Base-by-base conservation (phyloP, 2,329 filamentous ascomycete species). In the Monilinia aucupariae region DNA sequence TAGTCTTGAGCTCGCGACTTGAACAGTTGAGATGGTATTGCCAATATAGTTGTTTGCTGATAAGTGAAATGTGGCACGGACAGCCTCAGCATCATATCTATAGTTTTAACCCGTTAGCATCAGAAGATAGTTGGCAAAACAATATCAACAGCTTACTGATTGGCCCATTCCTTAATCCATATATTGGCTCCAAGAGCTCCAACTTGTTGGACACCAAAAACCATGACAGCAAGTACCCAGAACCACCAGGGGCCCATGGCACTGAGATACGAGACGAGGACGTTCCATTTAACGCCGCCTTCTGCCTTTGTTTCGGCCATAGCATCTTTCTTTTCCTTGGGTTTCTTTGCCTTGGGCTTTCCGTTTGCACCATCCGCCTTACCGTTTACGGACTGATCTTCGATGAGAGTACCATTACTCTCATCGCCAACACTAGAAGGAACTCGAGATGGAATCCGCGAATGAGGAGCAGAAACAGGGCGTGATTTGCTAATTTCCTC, bases 171-270 rank as follows among this genome's bases (percentile, higher is more conserved):
- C 69, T 91, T 85, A 71, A 99, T 96, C 94, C 94, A 99, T 58
- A 97, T 77, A 71, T 94, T 97, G 43, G 92, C 96, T 0, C 89
- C 91, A 2, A 97, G 88, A 30, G 89, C 89, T 4, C 89, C 89
- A 41, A 96, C 75, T 74, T 99, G 94, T 73, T 97, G 92, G 51
- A 88, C 78, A 34, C 82, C 81, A 72, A 99, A 97, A 45, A 92
- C 87, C 5, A 86, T 68, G 17, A 86, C 77, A 25, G 92, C 89
- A 43, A 90, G 78, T 54, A 88, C 75, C 94, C 94, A 99, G 78
- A 96, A 99, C 82, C 91, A 92, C 91, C 92, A 96, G 5, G 88
- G 82, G n/a, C 94, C 94, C 94, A 99, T 99, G 67, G 92, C 85
- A 64, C 77, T 78, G 22, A 99, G 82, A 74, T 99, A 99, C 73